Percentiles rank a stretch among this genome's conserved stretches.
phyloP scores from a whole-genome alignment of 2,329 filamentous ascomycete genomes.

The Microsporum ferrugineum region DNA sequence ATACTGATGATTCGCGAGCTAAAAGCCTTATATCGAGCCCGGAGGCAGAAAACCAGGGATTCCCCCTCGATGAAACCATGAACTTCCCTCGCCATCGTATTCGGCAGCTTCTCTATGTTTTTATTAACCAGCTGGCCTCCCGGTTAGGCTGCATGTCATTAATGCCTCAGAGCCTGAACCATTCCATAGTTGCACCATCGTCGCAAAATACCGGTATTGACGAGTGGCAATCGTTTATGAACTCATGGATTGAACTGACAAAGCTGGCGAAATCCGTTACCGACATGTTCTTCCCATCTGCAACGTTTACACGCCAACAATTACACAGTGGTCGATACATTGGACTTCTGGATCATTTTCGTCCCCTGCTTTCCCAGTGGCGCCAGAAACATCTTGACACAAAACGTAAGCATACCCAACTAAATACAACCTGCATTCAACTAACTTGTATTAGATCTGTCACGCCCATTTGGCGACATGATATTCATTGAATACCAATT shows the following conservation, averaged over 20 bases:
- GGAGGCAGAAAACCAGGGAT: conserved; percentile 8
- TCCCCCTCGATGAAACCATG: conserved; percentile 21
- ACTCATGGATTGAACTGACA: conserved; percentile 40
- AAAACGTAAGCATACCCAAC: conserved; percentile 8
- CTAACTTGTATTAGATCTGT: conserved; percentile 7
- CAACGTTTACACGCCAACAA: conserved; percentile 30
- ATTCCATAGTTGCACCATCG: conserved; percentile 30
- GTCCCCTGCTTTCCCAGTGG: conserved; percentile 32
- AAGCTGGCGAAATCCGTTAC: conserved; percentile 42
- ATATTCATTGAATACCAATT: conserved; percentile 44
- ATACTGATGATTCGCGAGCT: conserved; percentile 28
- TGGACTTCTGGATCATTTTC: conserved; percentile 38
- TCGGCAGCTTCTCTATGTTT: conserved; percentile 33
- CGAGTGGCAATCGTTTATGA: conserved; percentile 43
- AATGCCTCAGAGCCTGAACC: conserved; percentile 37
- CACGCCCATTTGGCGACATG: conserved; percentile 34
- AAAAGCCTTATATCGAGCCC: conserved; percentile 11
- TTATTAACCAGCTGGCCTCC: conserved; percentile 43
- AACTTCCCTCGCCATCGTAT: conserved; percentile 25
- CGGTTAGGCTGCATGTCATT: conserved; percentile 42
- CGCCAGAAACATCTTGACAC: conserved; percentile 26
- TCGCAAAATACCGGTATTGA: conserved; percentile 26
- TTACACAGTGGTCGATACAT: conserved; percentile 41
- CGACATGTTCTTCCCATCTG: conserved; percentile 42
- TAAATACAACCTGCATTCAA: background rate